Conservation (phyloP, 2,329 filamentous ascomycete species). For the Hypoxylon sp. region DNA sequence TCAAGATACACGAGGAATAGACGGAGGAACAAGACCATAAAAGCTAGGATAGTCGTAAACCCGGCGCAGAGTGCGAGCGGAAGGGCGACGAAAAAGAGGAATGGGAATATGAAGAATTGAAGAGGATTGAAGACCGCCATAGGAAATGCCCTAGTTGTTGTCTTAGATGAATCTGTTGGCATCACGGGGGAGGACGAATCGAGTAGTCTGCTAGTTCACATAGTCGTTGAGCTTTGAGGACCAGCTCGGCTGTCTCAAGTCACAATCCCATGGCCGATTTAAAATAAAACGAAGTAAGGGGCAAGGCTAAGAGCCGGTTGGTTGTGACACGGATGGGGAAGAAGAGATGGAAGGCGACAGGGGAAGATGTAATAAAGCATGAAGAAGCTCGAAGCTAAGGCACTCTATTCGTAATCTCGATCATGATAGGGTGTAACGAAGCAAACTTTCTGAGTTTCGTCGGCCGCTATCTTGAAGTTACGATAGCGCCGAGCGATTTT, state of each 20-base stretch:
- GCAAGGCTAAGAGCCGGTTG: conserved; percentile 13
- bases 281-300: conserved; percentile 3
- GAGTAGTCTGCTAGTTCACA: conserved; percentile 45
- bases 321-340: conserved; percentile 23
- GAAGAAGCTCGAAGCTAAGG: conserved; percentile 39
- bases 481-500: conserved; percentile 27
- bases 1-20: conserved; percentile 75
- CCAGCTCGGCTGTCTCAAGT: conserved; percentile 16
- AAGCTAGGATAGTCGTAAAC: conserved; percentile 74
- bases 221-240: conserved; percentile 38
- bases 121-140: conserved; percentile 71
- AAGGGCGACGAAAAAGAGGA: conserved; percentile 73
- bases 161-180: conserved; percentile 15
- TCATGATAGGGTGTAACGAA: conserved; percentile 31
- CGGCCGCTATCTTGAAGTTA: conserved; percentile 15
- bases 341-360: conserved; percentile 15
- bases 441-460: conserved; percentile 34
- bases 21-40: conserved; percentile 72
- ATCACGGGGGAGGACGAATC: conserved; percentile 32
- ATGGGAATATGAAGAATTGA: conserved; percentile 71
- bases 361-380: conserved; percentile 27
- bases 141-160: conserved; percentile 30
- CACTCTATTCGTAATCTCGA: conserved; percentile 32
- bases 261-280: conserved; percentile 16
- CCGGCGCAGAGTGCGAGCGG: conserved; percentile 75